Base-by-base conservation (phyloP, 1,139 yeast species). In the Yamadazyma trypodendri region DNA sequence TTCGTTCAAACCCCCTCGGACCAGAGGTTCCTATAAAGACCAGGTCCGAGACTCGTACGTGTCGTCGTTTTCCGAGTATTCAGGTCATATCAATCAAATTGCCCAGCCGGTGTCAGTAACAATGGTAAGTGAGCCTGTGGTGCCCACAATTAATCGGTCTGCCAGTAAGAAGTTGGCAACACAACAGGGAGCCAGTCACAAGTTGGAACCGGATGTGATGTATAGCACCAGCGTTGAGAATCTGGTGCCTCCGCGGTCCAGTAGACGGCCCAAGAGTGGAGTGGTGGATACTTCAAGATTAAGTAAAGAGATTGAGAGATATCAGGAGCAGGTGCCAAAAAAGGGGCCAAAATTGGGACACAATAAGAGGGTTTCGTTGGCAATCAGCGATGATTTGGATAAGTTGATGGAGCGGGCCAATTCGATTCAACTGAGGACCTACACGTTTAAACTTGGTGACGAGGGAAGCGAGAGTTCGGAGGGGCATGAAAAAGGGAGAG, bases 161-260 rank as follows among this genome's bases (percentile, higher is more conserved):
- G 38, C 36, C 24, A 45, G 42, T 32, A 18, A 18, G 21, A 18
- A 18, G 21, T 18, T 18, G 21, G 21, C 21, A 8, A 8, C 21
- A 8, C 7, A 18, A 18, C 21, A 18, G 8, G 8, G 7, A 18
- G 8, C n/a, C n/a, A n/a, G n/a, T n/a, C n/a, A 18, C 21, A 18
- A 18, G 21, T 18, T 18, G 21, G 21, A 5, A 18, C 21, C 75
- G 1, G 63, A 59, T 37, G 42, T 52, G 24, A 52, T 62, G 10
- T 63, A 62, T 42, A 56, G 55, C 37, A 71, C 76, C 12, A 61
- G 51, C 28, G 55, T 71, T 30, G 75, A 69, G 36, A 60, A 61
- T 2, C 51, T 68, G 1, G 58, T 72, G 2, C 77, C 77, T 4
- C 66, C 74, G 1, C 51, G 77, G 36, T 69, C 74, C 13, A 57